These are phyloP conservation scores for Colletotrichum lupini DNA, from an alignment of 2,329 filamentous ascomycete species.

Conservation along the genomic window DNA sequence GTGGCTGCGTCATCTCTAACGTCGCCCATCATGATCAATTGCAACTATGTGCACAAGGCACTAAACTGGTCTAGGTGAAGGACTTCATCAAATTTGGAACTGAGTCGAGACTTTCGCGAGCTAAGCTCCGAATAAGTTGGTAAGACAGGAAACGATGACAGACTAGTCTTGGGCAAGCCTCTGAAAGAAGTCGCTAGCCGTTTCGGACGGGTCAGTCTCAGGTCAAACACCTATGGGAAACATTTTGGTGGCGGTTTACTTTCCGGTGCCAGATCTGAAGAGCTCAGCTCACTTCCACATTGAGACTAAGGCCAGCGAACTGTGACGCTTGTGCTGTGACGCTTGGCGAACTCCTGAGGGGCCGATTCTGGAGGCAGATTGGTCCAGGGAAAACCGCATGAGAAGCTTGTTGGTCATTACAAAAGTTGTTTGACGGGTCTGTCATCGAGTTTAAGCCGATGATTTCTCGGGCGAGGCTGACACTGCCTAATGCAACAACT, in stretches of 20 bases:
- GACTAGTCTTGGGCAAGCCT: constrained; percentile 6
- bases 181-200: constrained; percentile 6
- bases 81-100: neutral
- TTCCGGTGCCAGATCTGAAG: constrained; percentile 21
- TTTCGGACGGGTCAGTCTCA: constrained; percentile 30
- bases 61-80: neutral
- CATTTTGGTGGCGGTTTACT: neutral
- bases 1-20: constrained; percentile 3
- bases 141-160: constrained; percentile 11
- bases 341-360: constrained; percentile 23
- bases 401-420: constrained; percentile 24
- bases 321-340: constrained; percentile 8
- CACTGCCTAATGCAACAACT: constrained; percentile 27
- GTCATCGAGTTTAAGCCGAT: constrained; percentile 34
- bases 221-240: constrained; percentile 16
- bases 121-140: neutral
- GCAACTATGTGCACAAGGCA: constrained; percentile 2
- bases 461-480: constrained; percentile 11
- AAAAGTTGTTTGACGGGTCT: constrained; percentile 27
- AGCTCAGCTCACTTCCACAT: neutral
- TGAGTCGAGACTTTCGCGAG: constrained; percentile 10
- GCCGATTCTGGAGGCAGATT: neutral
- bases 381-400: constrained; percentile 1
- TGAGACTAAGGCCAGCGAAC: constrained; percentile 10
- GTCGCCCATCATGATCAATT: constrained; percentile 4